A percentile compares a stretch with the other conserved stretches of the same genome.
These are phyloP conservation scores for Lathyrus aphaca DNA, from an alignment of 306 rosid species.

Conservation along the genomic window DNA sequence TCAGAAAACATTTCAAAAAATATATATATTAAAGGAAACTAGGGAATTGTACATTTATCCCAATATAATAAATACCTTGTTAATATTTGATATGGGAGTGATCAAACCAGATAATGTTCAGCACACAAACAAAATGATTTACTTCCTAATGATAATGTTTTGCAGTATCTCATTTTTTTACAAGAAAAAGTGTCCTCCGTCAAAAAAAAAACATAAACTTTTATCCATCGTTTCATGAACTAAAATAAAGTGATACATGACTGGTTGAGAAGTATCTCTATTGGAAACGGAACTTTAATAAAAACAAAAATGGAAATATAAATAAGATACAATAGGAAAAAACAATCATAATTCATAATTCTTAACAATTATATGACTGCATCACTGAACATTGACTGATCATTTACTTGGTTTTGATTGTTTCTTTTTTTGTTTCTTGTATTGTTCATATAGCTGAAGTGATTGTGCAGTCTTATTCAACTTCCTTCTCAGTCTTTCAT, in stretches of 20 bases:
- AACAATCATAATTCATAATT: slow-evolving; percentile 7
- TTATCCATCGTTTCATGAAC: not conserved
- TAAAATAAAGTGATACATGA: slow-evolving; percentile 13
- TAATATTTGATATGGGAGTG: no score
- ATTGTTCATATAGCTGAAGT: slow-evolving; percentile 67
- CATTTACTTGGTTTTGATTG: slow-evolving; percentile 37
- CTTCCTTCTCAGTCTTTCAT: slow-evolving; percentile 69
- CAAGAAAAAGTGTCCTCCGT: not conserved
- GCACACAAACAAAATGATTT: not conserved
- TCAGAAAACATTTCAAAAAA: no score
- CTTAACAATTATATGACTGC: not conserved
- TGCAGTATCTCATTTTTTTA: not conserved
- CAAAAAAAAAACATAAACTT: not conserved
- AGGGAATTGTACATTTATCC: no score
- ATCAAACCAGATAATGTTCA: no score
- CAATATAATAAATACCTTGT: no score
- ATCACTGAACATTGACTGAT: slow-evolving; percentile 23
- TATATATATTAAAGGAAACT: no score
- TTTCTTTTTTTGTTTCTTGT: slow-evolving; percentile 61
- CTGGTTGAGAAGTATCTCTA: slow-evolving; percentile 5
- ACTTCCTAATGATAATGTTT: not conserved
- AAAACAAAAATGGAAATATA: not conserved
- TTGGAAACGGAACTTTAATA: slow-evolving; percentile 2
- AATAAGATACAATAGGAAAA: not conserved
- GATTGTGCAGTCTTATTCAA: slow-evolving; percentile 54